These are phyloP conservation scores for Cenchrus purpureus DNA, from an alignment of 176 grass and related monocot genomes.

Conservation along the genomic window DNA sequence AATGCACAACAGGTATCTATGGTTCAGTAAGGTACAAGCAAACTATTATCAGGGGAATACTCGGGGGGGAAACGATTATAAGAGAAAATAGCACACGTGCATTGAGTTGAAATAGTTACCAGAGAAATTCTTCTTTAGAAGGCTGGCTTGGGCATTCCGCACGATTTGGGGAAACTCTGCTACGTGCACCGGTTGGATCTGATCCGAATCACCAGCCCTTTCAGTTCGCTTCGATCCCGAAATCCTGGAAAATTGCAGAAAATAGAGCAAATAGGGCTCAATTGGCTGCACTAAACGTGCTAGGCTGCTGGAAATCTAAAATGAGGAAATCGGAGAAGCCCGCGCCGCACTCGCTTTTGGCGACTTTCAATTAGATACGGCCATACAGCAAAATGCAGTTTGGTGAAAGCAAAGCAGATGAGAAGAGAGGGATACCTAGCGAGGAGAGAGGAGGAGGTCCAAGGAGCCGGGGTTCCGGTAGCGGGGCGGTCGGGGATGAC, in stretches of 20 bases:
- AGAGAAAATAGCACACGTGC: background rate
- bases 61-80: background rate
- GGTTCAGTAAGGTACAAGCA: conserved; percentile 42
- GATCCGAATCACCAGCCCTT: conserved; percentile 54
- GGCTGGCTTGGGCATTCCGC: conserved; percentile 83
- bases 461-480: conserved; percentile 89
- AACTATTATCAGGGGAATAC: background rate
- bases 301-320: conserved; percentile 1
- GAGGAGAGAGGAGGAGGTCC: conserved; percentile 73
- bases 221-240: conserved; percentile 56
- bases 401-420: conserved; percentile 1
- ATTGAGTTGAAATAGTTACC: conserved; percentile 38
- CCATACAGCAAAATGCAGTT: conserved; percentile 21
- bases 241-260: conserved; percentile 51
- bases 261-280: background rate
- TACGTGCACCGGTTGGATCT: conserved; percentile 79
- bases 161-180: conserved; percentile 78
- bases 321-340: background rate
- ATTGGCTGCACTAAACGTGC: background rate
- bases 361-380: conserved; percentile 16
- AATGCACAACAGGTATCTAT: conserved; percentile 9
- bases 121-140: conserved; percentile 62
- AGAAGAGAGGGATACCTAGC: conserved; percentile 58
- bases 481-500: conserved; percentile 54
- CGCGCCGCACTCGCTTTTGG: conserved; percentile 9